phyloP scores from a whole-genome alignment of 768 basidiomycete genomes.

The Chalciporus piperatus region DNA sequence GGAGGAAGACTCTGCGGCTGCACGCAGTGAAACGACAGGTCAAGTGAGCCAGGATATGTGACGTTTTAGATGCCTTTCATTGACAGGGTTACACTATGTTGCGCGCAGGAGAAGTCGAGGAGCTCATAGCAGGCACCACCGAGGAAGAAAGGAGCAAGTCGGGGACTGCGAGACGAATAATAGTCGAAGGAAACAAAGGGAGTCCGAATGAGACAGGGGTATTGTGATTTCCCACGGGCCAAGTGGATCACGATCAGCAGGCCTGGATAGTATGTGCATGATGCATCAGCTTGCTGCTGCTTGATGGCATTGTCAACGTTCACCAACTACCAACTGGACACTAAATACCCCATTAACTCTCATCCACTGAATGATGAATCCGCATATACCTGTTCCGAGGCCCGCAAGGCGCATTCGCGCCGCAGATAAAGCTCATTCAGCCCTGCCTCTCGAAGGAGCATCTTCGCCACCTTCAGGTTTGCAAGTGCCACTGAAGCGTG shows the following conservation, averaged over 20 bases:
- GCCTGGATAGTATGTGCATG: too few species aligned
- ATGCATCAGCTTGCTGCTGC: too few species aligned
- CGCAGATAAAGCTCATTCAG: background rate
- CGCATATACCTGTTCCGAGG: background rate
- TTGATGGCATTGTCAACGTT: too few species aligned
- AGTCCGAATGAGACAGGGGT: too few species aligned
- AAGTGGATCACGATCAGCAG: too few species aligned
- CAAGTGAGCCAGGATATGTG: background rate
- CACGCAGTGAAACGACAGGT: background rate
- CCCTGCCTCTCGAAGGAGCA: background rate
- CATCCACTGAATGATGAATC: background rate
- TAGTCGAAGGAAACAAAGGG: too few species aligned
- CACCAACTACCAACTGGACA: too few species aligned
- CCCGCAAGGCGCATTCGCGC: slow-evolving; percentile 17
- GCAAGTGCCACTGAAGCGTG: slow-evolving; percentile 16
- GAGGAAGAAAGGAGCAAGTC: slow-evolving; percentile 15
- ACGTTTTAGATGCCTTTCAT: background rate
- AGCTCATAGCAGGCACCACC: slow-evolving; percentile 10
- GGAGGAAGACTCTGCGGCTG: background rate
- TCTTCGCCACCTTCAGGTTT: background rate
- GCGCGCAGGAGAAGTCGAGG: slow-evolving; percentile 21
- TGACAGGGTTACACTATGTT: background rate
- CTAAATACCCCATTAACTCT: too few species aligned
- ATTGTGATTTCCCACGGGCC: slow-evolving; percentile 7
- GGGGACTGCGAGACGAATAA: too few species aligned